Evolutionary conservation across 495 filamentous ascomycete genomes (phyloP), one percentile per base, ranked within the genome.

Genomic region (Podospora pseudoanserina): DNA sequence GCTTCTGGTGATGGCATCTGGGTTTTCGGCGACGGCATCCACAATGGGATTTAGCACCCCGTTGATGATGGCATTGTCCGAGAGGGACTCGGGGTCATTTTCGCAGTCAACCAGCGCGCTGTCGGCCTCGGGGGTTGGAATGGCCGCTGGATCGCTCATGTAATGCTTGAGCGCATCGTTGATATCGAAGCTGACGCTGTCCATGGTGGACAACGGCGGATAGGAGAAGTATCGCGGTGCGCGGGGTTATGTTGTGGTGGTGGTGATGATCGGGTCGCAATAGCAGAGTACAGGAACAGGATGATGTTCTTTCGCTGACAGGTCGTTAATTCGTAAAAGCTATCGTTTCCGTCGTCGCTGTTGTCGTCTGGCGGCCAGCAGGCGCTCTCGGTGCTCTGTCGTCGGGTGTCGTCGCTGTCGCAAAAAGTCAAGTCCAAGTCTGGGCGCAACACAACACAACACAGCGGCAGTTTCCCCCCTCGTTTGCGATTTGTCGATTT

Each of bases 151-250:
- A 79, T 97, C 92, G 81, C 91, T 92, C 84, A 96, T 90, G 79
- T 99, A 98, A 75, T 91, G 86, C 83, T 96, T 97, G 79, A 98
- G 89, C 69, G 93, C 90, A 75, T 95, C 89, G 79, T 97, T 97
- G 78, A 99, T 91, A 77, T 98, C 92, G 80, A 98, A 99, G 68
- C 88, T 86, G 72, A 91, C 83, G 65, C 76, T 79, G 75, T 91
- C 92, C 93, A 97, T 97, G 72, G 71, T 82, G 75, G 76, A 70
- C 68, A 71, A 64, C 74, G 67, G 28, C 39, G 60, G 56, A 44
- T 64, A 27, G 28, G 32, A 44, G 19, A 44, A 20, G 19, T 62
- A 58, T 66, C 54, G 67, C 58, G 67, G 67, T 65, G 60, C 71
- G 75, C 67, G 67, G 28, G 58, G 66, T n/a, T 59, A 68, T 18